Percentiles rank a stretch among this genome's conserved stretches.
Evolutionary conservation across 495 filamentous ascomycete species (phyloP).

Genomic region (Collariella sp.): DNA sequence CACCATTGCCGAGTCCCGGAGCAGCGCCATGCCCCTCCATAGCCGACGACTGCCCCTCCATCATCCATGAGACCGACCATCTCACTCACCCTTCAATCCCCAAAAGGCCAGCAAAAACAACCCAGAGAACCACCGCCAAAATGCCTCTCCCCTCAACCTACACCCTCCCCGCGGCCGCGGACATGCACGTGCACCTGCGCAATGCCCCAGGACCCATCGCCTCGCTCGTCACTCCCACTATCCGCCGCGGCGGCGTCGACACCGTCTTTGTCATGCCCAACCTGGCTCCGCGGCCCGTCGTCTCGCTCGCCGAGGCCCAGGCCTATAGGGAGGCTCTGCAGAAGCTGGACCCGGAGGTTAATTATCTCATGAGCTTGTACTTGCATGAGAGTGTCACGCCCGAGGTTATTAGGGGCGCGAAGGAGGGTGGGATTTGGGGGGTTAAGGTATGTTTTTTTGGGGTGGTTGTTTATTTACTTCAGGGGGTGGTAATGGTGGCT

Average conservation of each 20-base stretch:
- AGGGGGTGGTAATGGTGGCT: not conserved
- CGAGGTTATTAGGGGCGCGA: slow-evolving; percentile 66
- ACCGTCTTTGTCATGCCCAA: slow-evolving; percentile 59
- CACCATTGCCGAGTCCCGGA: not conserved
- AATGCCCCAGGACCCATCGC: slow-evolving; percentile 63
- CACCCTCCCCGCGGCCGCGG: slow-evolving; percentile 61
- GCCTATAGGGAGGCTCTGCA: slow-evolving; percentile 62
- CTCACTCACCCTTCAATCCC: no score
- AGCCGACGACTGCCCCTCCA: not conserved
- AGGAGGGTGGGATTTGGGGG: slow-evolving; percentile 52
- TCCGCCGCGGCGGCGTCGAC: slow-evolving; percentile 61
- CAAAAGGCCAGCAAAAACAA: no score
- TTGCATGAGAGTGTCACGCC: slow-evolving; percentile 64
- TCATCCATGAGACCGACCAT: not conserved
- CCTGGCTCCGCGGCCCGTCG: slow-evolving; percentile 54
- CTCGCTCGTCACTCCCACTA: slow-evolving; percentile 69
- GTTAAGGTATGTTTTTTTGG: slow-evolving; percentile 48
- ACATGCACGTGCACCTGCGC: slow-evolving; percentile 58
- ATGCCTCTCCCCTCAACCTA: slow-evolving; percentile 40
- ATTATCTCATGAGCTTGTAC: slow-evolving; percentile 85
- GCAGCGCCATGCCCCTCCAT: not conserved
- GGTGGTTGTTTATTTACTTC: not conserved
- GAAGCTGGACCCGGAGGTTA: slow-evolving; percentile 61
- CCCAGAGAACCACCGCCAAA: slow-evolving; percentile 5
- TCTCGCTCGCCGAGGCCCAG: slow-evolving; percentile 62